Base-by-base conservation (phyloP, 2,329 filamentous ascomycete species). In the Cercospora sesami region DNA sequence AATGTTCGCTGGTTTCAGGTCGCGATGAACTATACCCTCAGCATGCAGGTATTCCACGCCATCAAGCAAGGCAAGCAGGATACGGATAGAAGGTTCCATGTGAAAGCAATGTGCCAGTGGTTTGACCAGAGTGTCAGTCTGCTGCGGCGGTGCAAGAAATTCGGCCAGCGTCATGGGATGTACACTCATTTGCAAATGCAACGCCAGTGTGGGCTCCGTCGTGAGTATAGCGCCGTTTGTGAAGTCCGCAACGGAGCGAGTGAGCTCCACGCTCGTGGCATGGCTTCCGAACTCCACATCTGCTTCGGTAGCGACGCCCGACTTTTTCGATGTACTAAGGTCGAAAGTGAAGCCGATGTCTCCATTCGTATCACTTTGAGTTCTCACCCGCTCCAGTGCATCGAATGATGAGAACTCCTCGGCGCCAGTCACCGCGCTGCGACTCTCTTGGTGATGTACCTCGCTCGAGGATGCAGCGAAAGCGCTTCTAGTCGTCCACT, bases 141-240 rank as follows among this genome's bases (percentile, higher is more conserved):
- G 64, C 18, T 63, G 64, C n/a, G 57, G 70, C 12, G 81, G 77
- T 57, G 81, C 84, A 5, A 91, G 76, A 72, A 87, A 90, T 1
- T 86, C 84, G 8, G 85, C 83, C 10, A 91, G 81, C 1, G 87
- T 89, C 63, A 89, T 81, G 0, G 88, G 87, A 75, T 89, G 87
- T 3, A 89, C 80, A 4, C 86, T 86, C 87, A 90, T 90, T 73
- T 90, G 88, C n/a, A 90, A 87, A 75, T 90, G 88, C 8, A 90
- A 80, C 5, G 85, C 84, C 10, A 88, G 73, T 10, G 57, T 76
- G 18, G 76, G 74, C 16, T 69, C 72, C 10, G 53, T 68, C 2
- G 63, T 55, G n/a, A 67, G 30, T 14, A 70, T 45, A 1, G 42
- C 63, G 48, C 59, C 69, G 12, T 64, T 60, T 21, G 36, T 67